A percentile compares a stretch with the other conserved stretches of the same genome.
These are phyloP conservation scores for Tetrastigma voinierianum DNA, from an alignment of 164 flowering plant genomes.

Conservation along the genomic window DNA sequence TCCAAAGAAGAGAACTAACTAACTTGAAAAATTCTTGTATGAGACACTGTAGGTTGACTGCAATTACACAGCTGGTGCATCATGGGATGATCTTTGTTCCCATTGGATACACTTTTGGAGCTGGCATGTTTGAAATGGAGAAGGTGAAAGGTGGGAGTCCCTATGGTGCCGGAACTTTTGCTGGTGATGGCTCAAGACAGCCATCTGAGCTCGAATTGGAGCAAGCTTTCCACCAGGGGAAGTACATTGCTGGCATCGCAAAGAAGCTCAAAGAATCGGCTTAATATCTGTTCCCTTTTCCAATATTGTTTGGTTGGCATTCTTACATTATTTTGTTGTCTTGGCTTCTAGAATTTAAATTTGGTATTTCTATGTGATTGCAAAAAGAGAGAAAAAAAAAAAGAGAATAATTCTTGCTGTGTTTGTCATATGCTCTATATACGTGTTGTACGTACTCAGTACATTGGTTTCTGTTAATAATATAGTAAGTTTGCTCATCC, in stretches of 20 bases:
- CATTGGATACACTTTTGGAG: conserved; percentile 90
- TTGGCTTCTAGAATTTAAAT: conserved; percentile 1
- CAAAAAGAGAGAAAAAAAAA: too few relatives aligned
- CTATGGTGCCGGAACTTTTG: conserved; percentile 88
- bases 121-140: conserved; percentile 94
- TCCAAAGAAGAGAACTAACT: too few relatives aligned
- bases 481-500: conserved; percentile 8
- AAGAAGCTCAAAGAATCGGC: conserved; percentile 74
- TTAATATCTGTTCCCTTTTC: conserved; percentile 24
- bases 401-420: conserved; percentile 11
- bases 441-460: background rate
- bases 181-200: conserved; percentile 85
- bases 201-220: conserved; percentile 74
- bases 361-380: conserved; percentile 6
- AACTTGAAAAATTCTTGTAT: background rate
- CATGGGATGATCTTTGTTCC: conserved; percentile 92
- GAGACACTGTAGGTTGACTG: conserved; percentile 64
- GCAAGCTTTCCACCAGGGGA: conserved; percentile 91
- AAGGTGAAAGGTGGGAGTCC: conserved; percentile 90
- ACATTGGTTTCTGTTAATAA: conserved; percentile 3
- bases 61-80: conserved; percentile 86
- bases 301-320: conserved; percentile 1
- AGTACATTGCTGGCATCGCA: conserved; percentile 66
- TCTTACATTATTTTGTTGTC: conserved; percentile 6
- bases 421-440: conserved; percentile 9